Evolutionary conservation across 2,329 filamentous ascomycete species (phyloP).

Genomic region (Fusarium albidum): DNA sequence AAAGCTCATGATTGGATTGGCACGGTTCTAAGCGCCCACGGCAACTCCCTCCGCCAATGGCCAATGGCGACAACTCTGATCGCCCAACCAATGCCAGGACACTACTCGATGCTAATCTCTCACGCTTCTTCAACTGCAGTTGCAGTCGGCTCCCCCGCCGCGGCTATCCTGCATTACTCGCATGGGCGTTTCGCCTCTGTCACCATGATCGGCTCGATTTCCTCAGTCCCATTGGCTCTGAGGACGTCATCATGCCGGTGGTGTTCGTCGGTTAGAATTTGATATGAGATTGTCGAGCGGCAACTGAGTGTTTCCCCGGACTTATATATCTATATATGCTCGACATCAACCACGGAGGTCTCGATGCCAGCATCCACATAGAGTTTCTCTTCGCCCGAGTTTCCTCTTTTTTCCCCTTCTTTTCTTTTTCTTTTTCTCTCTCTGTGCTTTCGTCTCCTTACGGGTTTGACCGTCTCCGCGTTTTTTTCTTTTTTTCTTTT

Average conservation of each 20-base stretch:
- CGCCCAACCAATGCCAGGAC: slow-evolving; percentile 29
- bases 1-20: slow-evolving; percentile 29
- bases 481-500: slow-evolving; percentile 18
- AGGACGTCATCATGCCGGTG: slow-evolving; percentile 9
- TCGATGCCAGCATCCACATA: slow-evolving; percentile 1
- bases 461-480: slow-evolving; percentile 17
- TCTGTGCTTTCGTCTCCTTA: slow-evolving; percentile 8
- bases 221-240: slow-evolving; percentile 26
- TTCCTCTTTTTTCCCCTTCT: slow-evolving; percentile 4
- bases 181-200: slow-evolving; percentile 36
- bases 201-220: slow-evolving; percentile 16
- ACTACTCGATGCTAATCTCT: slow-evolving; percentile 25
- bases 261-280: slow-evolving; percentile 25
- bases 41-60: slow-evolving; percentile 21
- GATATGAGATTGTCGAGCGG: slow-evolving; percentile 19
- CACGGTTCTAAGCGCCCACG: slow-evolving; percentile 32
- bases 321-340: slow-evolving; percentile 36
- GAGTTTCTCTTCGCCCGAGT: slow-evolving; percentile 1
- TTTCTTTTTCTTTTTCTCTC: slow-evolving; percentile 12
- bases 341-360: slow-evolving; percentile 7
- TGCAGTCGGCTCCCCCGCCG: slow-evolving; percentile 29
- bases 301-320: slow-evolving; percentile 17
- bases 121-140: slow-evolving; percentile 13
- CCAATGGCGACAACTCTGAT: slow-evolving; percentile 5
- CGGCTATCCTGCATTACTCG: slow-evolving; percentile 38